phyloP scores from a whole-genome alignment of 768 basidiomycete genomes.

The Boletus patriciae region DNA sequence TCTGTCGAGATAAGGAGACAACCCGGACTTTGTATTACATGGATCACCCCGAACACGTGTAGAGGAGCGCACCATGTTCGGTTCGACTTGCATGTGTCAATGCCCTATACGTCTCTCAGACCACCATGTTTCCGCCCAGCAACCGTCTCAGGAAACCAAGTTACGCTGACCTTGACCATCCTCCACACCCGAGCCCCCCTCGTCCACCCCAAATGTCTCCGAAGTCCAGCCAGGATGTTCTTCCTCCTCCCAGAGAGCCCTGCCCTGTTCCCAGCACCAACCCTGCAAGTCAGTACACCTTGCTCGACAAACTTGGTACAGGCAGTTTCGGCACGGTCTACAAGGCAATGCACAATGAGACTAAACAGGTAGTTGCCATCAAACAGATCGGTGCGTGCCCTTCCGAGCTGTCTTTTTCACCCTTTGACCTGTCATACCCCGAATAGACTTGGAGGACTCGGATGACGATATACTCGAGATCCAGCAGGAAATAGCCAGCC shows the following conservation, averaged over 20 bases:
- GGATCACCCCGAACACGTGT: constrained; percentile 29
- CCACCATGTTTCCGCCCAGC: constrained; percentile 44
- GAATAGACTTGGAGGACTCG: constrained; percentile 89
- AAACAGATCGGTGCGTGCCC: constrained; percentile 87
- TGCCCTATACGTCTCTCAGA: constrained; percentile 14
- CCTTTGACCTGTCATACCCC: constrained; percentile 1
- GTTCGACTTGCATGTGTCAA: constrained; percentile 21
- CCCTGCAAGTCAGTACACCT: constrained; percentile 86
- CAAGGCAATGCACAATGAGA: constrained; percentile 95
- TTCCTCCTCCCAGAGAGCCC: constrained; percentile 46
- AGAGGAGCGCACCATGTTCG: constrained; percentile 16
- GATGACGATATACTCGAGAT: constrained; percentile 99
- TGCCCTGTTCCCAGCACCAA: constrained; percentile 73
- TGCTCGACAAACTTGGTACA: constrained; percentile 95
- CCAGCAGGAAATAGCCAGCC: constrained; percentile 95
- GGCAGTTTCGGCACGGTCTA: constrained; percentile 97
- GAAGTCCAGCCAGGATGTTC: constrained; percentile 38
- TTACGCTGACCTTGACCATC: constrained; percentile 38
- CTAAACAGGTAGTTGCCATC: constrained; percentile 93
- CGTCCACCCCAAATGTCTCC: constrained; percentile 51
- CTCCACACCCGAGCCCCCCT: constrained; percentile 1
- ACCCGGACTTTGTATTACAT: background rate
- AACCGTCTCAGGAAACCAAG: constrained; percentile 41
- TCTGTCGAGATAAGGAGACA: background rate
- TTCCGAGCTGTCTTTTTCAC: constrained; percentile 2